A percentile compares a stretch with the other conserved stretches of the same genome.
Conservation (phyloP, 495 filamentous ascomycete genomes). For the Xylaria telfairii region DNA sequence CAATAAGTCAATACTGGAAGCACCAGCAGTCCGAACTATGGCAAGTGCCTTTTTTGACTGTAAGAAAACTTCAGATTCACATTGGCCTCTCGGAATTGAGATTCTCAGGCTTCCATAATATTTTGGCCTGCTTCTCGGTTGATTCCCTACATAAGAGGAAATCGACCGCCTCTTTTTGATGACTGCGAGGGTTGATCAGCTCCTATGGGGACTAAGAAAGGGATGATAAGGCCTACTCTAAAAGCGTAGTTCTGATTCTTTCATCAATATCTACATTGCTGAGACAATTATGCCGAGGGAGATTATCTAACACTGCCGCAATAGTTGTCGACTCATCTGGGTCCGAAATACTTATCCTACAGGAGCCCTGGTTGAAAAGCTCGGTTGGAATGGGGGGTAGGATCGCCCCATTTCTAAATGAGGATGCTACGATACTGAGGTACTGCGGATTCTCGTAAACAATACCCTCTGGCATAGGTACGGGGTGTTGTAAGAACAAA, state of each 20-base stretch:
- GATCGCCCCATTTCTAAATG: constrained; percentile 7
- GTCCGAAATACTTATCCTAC: not conserved
- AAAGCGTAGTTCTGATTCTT: constrained; percentile 3
- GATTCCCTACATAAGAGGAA: not conserved
- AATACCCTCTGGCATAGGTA: not conserved
- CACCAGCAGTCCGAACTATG: no score
- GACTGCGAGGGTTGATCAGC: not conserved
- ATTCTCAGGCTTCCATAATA: not conserved
- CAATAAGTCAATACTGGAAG: no score
- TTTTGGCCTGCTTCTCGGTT: not conserved
- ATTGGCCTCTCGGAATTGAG: not conserved
- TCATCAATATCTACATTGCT: not conserved
- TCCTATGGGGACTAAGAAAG: not conserved
- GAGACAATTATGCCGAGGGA: not conserved
- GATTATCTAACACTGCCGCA: not conserved
- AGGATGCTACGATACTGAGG: constrained; percentile 10
- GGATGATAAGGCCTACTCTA: not conserved
- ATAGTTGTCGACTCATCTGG: not conserved
- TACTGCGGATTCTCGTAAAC: constrained; percentile 27
- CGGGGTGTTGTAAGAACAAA: constrained; percentile 24
- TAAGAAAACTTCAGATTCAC: not conserved
- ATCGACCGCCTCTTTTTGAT: constrained; percentile 10
- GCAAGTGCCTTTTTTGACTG: not conserved
- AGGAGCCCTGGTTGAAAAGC: not conserved
- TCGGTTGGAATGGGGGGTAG: constrained; percentile 11